Conservation (phyloP, 805 yeast genomes). For the Ogataea saltuana region DNA sequence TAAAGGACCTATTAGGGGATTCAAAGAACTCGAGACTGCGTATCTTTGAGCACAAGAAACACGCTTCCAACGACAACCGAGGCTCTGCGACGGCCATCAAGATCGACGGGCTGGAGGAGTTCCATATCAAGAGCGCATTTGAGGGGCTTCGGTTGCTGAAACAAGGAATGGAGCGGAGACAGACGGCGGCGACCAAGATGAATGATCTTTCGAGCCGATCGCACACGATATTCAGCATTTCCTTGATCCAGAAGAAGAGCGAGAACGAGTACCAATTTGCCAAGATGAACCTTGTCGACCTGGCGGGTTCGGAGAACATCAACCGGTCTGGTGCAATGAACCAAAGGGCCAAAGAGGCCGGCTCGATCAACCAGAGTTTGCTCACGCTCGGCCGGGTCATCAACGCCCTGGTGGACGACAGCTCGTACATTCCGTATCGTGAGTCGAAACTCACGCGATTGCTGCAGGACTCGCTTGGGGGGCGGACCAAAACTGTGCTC, state of each 20-base stretch:
- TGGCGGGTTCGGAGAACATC: constrained; percentile 95
- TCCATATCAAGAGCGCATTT: constrained; percentile 50
- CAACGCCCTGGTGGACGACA: constrained; percentile 63
- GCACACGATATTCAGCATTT: constrained; percentile 72
- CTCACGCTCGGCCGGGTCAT: constrained; percentile 88
- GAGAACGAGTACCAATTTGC: constrained; percentile 33
- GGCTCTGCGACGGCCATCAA: constrained; percentile 36
- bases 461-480: constrained; percentile 78
- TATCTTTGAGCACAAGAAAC: constrained; percentile 39
- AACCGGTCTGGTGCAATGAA: constrained; percentile 83
- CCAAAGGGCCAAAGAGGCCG: constrained; percentile 90
- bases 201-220: constrained; percentile 75
- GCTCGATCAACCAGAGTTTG: constrained; percentile 85
- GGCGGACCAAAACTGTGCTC: constrained; percentile 85
- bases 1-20: constrained; percentile 47
- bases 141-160: constrained; percentile 59
- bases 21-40: constrained; percentile 35
- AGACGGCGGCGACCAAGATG: constrained; percentile 72
- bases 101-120: constrained; percentile 67
- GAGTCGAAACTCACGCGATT: constrained; percentile 77
- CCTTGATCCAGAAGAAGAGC: constrained; percentile 46
- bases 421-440: constrained; percentile 71
- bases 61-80: constrained; percentile 13
- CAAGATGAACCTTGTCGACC: constrained; percentile 72
- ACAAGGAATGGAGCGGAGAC: constrained; percentile 58